Evolutionary conservation across 768 basidiomycete species (phyloP).

Genomic region (Mycena crocata): DNA sequence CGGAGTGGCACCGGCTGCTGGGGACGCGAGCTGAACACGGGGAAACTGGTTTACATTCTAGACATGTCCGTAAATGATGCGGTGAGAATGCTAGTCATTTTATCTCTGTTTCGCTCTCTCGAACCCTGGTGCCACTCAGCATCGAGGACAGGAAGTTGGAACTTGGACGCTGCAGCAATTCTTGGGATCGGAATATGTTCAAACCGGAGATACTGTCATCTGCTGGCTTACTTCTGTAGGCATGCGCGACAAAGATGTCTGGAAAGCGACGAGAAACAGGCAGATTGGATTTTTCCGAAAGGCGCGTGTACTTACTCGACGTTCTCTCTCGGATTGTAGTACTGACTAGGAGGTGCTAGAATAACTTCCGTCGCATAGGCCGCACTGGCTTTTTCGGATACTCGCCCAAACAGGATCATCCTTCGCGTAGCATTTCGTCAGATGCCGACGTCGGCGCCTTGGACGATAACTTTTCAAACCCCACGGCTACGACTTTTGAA

Average conservation of each 20-base stretch:
- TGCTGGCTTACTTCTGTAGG: slow-evolving; percentile 52
- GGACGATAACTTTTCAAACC: slow-evolving; percentile 1
- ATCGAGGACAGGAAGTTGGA: slow-evolving; percentile 36
- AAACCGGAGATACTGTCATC: slow-evolving; percentile 30
- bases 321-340: neutral
- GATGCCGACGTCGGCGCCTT: slow-evolving; percentile 16
- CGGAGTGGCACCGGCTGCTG: slow-evolving; percentile 47
- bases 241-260: slow-evolving; percentile 31
- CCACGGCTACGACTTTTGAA: neutral
- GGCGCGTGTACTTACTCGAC: neutral
- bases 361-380: slow-evolving; percentile 42
- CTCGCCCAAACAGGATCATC: slow-evolving; percentile 36
- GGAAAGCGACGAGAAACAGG: neutral
- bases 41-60: slow-evolving; percentile 42
- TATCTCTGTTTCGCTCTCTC: neutral
- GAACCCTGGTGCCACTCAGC: neutral
- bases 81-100: slow-evolving; percentile 29
- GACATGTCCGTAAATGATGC: slow-evolving; percentile 37
- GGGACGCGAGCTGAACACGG: slow-evolving; percentile 43
- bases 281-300: slow-evolving; percentile 26
- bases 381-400: slow-evolving; percentile 40
- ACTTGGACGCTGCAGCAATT: slow-evolving; percentile 36
- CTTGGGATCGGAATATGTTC: slow-evolving; percentile 32
- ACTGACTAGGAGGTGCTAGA: slow-evolving; percentile 32
- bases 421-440: slow-evolving; percentile 30